phyloP scores from a whole-genome alignment of 129 eudicot genomes.

The Pseudognaphalium luteoalbum region DNA sequence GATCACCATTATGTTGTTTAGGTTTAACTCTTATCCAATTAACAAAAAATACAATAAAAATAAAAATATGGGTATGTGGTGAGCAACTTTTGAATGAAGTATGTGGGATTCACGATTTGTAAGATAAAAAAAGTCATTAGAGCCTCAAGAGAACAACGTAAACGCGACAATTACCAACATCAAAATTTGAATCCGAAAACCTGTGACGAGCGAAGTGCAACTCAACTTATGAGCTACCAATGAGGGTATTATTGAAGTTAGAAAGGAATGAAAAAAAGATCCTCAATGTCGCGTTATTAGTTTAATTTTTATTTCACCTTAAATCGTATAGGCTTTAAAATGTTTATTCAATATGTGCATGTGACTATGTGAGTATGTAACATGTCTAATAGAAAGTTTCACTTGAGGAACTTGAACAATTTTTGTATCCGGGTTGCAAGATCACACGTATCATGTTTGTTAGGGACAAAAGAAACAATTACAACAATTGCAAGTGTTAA shows the following conservation, averaged over 20 bases:
- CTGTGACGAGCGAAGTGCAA: background rate
- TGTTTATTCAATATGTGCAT: too few relatives aligned
- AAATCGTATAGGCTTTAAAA: too few relatives aligned
- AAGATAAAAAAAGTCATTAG: background rate
- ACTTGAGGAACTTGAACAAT: background rate
- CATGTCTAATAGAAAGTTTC: too few relatives aligned
- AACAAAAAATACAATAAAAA: background rate
- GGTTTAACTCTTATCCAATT: background rate
- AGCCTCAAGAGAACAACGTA: background rate
- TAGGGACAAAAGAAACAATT: background rate
- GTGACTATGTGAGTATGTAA: too few relatives aligned
- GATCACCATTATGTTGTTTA: conserved; percentile 13
- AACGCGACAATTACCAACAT: background rate
- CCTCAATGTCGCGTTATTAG: too few relatives aligned
- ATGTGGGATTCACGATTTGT: background rate
- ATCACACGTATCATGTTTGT: background rate
- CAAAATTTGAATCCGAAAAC: background rate
- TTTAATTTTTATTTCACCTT: too few relatives aligned
- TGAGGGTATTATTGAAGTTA: background rate
- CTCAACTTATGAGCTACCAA: background rate
- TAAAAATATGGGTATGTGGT: background rate
- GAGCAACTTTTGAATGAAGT: background rate
- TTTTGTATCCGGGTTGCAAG: background rate
- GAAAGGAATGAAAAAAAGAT: too few relatives aligned
- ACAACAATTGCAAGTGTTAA: background rate